Base-by-base conservation (phyloP, 805 yeast genomes). In the Diddensiella santjacobensis region DNA sequence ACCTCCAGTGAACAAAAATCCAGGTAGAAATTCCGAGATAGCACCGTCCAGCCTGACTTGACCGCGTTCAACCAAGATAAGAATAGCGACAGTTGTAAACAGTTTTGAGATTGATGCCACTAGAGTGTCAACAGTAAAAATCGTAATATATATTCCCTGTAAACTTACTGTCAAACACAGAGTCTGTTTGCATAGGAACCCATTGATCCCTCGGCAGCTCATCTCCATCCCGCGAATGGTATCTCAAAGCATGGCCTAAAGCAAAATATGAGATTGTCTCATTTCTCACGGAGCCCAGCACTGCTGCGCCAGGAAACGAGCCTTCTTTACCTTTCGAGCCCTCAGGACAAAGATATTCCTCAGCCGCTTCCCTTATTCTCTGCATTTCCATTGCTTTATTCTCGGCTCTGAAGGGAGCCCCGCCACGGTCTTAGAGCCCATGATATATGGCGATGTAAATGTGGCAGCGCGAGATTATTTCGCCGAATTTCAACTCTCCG, bases 51-150 rank as follows among this genome's bases (percentile, higher is more conserved):
- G 19, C 18, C 45, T 40, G 13, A 53, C 35, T 30, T 22, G 18
- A 10, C 49, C 45, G 17, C 36, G 15, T 3, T 48, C 53, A 31
- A 48, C 43, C 17, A 36, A 44, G 18, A 42, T 45, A 36, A 53
- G 33, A 5, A 44, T 44, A 6, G 51, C 53, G 3, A 52, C 13
- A 8, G 56, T 52, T 3, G 56, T 52, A 43, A 46, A 52, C 29
- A 52, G 45, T 43, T 52, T 52, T 26, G 51, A 33, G 11, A 52
- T 19, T 3, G 45, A 40, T 13, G 49, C 43, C 43, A 40, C 31
- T 38, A 35, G 8, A 17, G 6, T 38, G 42, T 38, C 26, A 38
- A 15, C 18, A 22, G 18, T 35, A 10, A 17, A 22, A 38, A 13
- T 8, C 11, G 11, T 8, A 22, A 38, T 6, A 5, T 6, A 22